These are phyloP conservation scores for Lactarius tabidus DNA, from an alignment of 768 basidiomycete genomes.

Conservation along the genomic window DNA sequence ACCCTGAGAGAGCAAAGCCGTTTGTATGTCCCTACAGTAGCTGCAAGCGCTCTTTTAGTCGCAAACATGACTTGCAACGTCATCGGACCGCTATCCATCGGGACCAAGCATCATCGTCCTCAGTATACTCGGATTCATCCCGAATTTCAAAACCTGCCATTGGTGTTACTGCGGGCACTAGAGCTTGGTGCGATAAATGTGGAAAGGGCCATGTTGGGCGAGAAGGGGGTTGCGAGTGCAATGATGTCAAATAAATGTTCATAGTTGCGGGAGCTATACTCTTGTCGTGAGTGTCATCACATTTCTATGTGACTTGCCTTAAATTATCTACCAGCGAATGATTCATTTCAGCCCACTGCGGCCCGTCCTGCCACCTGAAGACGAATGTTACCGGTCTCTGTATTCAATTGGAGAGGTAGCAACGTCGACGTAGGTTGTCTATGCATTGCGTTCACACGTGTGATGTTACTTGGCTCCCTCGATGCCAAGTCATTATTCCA, in stretches of 20 bases:
- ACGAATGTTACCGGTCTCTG: constrained; percentile 27
- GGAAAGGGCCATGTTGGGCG: constrained; percentile 29
- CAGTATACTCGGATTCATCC: constrained; percentile 26
- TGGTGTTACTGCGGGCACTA: constrained; percentile 19
- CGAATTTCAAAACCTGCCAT: constrained; percentile 16
- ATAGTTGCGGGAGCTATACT: constrained; percentile 6
- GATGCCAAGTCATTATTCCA: constrained; percentile 8
- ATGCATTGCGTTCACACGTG: constrained; percentile 13
- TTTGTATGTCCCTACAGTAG: constrained; percentile 81
- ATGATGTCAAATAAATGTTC: constrained; percentile 53
- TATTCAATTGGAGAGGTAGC: constrained; percentile 29
- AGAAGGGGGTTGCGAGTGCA: constrained; percentile 39
- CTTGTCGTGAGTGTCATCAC: not conserved
- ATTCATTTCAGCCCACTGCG: constrained; percentile 6
- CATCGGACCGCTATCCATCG: constrained; percentile 81
- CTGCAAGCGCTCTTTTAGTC: constrained; percentile 88
- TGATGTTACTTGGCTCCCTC: constrained; percentile 1
- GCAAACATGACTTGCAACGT: constrained; percentile 90
- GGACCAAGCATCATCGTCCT: constrained; percentile 28
- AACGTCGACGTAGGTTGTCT: constrained; percentile 24
- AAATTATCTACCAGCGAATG: not conserved
- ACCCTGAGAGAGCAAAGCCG: constrained; percentile 86
- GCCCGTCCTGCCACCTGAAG: constrained; percentile 26
- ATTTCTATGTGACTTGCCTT: not conserved
- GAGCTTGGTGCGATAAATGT: constrained; percentile 28